phyloP scores from a whole-genome alignment of 2,329 filamentous ascomycete genomes.

The Trichoderma sp. region DNA sequence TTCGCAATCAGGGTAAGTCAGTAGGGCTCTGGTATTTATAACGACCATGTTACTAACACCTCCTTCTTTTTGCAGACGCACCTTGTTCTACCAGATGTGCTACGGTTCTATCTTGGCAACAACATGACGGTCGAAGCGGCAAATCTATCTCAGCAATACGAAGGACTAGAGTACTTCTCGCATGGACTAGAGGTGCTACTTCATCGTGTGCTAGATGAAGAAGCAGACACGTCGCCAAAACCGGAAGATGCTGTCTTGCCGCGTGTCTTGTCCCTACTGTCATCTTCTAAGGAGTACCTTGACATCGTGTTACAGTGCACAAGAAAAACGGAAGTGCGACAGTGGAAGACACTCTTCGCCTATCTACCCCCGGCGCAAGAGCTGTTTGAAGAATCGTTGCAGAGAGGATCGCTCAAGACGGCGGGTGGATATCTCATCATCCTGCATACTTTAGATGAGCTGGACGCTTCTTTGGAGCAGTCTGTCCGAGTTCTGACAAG shows the following conservation, averaged over 20 bases:
- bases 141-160: conserved; percentile 78
- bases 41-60: neutral
- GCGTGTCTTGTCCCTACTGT: conserved; percentile 60
- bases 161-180: conserved; percentile 83
- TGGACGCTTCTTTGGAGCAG: conserved; percentile 67
- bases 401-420: conserved; percentile 83
- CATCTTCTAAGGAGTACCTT: conserved; percentile 79
- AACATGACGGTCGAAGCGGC: conserved; percentile 79
- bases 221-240: conserved; percentile 70
- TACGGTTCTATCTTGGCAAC: conserved; percentile 73
- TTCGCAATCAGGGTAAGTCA: conserved; percentile 76
- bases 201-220: conserved; percentile 90
- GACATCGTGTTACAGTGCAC: conserved; percentile 97
- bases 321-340: conserved; percentile 91
- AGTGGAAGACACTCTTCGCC: conserved; percentile 89
- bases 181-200: conserved; percentile 90
- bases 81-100: conserved; percentile 83
- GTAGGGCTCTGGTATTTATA: neutral
- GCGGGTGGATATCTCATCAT: conserved; percentile 96
- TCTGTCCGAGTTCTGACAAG: conserved; percentile 76
- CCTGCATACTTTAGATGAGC: conserved; percentile 75
- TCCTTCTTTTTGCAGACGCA: conserved; percentile 63
- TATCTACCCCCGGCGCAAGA: conserved; percentile 87
- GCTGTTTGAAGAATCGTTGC: conserved; percentile 88
- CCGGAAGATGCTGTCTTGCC: conserved; percentile 64